Base-by-base conservation (phyloP, 2,329 filamentous ascomycete species). In the Xylaria arbuscula region DNA sequence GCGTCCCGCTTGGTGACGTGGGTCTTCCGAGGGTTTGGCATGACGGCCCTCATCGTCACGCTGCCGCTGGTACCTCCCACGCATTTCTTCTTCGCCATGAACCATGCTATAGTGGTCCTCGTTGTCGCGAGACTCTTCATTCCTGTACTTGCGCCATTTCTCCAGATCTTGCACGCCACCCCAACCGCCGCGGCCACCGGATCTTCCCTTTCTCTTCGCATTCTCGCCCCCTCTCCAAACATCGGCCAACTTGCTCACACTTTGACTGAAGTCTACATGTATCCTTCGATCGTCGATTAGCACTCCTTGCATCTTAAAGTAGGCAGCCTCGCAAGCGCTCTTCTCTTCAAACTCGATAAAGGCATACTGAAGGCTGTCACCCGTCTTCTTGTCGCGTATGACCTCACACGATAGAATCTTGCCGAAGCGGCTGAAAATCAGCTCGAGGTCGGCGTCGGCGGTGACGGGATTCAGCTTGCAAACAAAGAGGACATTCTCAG, bases 401-500 rank as follows among this genome's bases (percentile, higher is more conserved):
- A 99, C 93, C 81, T 99, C 96, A 78, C 96, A 99, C 55, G 93
- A 97, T 28, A 98, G 80, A 50, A 99, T 97, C 77, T 92, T 95
- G 73, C 96, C 96, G 75, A 99, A 99, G 0, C 96, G 94, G 65
- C 93, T 95, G 81, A 99, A 99, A 71, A 99, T 98, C 72, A 98
- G 87, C 78, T 98, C 92, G 55, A 99, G 85, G 78, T 99, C 96
- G 76, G 97, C 92, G 76, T 98, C 95, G 77, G 93, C 92, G 10
- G 96, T 99, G 55, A 99, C 94, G 0, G 96, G 96, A 75, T 99
- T 99, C 51, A 99, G 86, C 80, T 99, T 99, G 90, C 96, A 99
- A 51, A 99, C 94, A 78, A 99, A 99, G 1, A 99, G 86, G 15
- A 99, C 90, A 79, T 99, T 98, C 82, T 99, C 96, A 0, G 96